Conservation (phyloP, 768 basidiomycete species). For the Lentinula boryana region DNA sequence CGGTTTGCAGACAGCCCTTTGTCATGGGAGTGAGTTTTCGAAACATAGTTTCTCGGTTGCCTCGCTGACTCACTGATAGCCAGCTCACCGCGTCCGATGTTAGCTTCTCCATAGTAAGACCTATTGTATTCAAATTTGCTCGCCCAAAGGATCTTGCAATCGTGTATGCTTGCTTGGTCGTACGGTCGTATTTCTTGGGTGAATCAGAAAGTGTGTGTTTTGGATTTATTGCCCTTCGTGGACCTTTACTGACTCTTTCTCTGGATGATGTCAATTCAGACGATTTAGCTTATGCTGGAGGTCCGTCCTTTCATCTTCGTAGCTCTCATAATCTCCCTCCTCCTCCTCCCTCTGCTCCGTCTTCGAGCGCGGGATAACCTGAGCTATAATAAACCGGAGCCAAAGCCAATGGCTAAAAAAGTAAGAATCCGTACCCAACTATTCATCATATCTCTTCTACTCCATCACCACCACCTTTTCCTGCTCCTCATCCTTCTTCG, state of each 20-base stretch:
- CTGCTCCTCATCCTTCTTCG: neutral
- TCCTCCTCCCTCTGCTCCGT: no score
- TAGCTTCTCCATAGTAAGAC: constrained; percentile 74
- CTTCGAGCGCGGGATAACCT: no score
- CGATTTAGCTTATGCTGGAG: constrained; percentile 71
- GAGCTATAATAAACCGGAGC: neutral
- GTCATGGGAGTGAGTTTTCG: constrained; percentile 67
- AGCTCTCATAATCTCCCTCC: no score
- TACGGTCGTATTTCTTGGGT: constrained; percentile 73
- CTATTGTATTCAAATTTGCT: constrained; percentile 67
- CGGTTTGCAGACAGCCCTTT: constrained; percentile 53
- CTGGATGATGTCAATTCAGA: constrained; percentile 24
- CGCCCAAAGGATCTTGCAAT: constrained; percentile 38
- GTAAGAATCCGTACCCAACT: neutral
- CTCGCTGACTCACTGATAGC: constrained; percentile 24
- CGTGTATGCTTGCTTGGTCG: constrained; percentile 69
- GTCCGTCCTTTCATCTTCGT: constrained; percentile 30
- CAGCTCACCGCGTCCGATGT: constrained; percentile 81
- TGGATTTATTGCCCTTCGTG: neutral
- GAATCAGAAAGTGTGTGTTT: neutral
- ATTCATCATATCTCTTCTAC: neutral
- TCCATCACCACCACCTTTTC: neutral
- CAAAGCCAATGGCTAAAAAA: neutral
- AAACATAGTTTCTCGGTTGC: neutral
- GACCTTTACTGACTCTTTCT: constrained; percentile 10